Conservation (phyloP, 768 basidiomycete genomes). For the Suillus americanus region DNA sequence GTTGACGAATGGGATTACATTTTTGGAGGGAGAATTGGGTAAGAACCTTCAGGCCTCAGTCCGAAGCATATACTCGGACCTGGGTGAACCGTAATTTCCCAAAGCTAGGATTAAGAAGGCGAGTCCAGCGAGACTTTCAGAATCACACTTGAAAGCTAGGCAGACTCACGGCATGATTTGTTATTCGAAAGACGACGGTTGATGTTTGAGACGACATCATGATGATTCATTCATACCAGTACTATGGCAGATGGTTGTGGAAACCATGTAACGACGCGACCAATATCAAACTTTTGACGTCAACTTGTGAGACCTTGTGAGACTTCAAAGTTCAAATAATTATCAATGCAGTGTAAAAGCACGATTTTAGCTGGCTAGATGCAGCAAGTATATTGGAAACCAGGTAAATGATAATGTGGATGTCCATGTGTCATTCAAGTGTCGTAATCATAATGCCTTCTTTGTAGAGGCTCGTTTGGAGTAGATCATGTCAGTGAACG, state of each 20-base stretch:
- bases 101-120: neutral
- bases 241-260: neutral
- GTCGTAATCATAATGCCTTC: slow-evolving; percentile 13
- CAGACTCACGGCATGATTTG: neutral
- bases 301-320: neutral
- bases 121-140: neutral
- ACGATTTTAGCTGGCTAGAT: neutral
- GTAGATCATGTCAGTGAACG: slow-evolving; percentile 85
- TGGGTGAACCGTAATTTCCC: neutral
- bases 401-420: neutral
- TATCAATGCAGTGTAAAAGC: neutral
- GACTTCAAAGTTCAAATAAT: neutral
- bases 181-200: neutral
- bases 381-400: neutral
- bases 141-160: neutral
- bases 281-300: neutral
- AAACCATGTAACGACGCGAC: neutral
- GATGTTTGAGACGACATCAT: neutral
- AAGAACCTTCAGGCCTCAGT: no score
- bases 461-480: slow-evolving; percentile 43
- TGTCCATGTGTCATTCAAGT: no score
- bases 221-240: neutral
- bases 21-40: neutral
- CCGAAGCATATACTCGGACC: neutral
- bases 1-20: neutral